phyloP scores from a whole-genome alignment of 2,329 filamentous ascomycete genomes.

The Didymella sp. region DNA sequence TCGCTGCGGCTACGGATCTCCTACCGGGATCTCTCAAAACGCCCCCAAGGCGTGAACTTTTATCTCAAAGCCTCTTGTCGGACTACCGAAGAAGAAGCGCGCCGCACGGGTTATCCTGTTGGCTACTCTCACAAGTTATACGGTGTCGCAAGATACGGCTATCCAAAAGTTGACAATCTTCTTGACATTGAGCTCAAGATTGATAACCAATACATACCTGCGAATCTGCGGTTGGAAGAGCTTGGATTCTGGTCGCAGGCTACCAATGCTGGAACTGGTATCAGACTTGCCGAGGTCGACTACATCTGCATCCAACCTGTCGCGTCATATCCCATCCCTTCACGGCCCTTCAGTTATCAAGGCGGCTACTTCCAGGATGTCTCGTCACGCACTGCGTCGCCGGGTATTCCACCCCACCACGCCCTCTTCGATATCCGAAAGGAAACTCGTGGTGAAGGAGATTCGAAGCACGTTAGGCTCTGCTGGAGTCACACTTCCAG shows the following conservation, averaged over 20 bases:
- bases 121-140: neutral
- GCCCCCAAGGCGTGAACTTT: neutral
- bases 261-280: neutral
- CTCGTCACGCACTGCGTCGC: neutral
- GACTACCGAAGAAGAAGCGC: neutral
- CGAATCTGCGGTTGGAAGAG: slow-evolving; percentile 28
- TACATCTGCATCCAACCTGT: slow-evolving; percentile 17
- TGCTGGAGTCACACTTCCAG: slow-evolving; percentile 30
- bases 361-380: neutral
- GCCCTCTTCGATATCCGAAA: slow-evolving; percentile 3
- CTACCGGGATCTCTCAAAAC: slow-evolving; percentile 12
- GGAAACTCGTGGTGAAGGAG: slow-evolving; percentile 18
- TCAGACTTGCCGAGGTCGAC: slow-evolving; percentile 31
- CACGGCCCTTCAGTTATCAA: neutral
- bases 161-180: neutral
- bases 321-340: neutral
- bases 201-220: neutral
- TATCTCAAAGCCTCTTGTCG: slow-evolving; percentile 6
- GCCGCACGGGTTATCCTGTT: neutral
- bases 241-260: slow-evolving; percentile 33
- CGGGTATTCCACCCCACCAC: neutral
- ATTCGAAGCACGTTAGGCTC: slow-evolving; percentile 33
- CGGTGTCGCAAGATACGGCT: neutral
- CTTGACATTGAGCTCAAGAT: slow-evolving; percentile 1
- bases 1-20: slow-evolving; percentile 29